These are phyloP conservation scores for Flaveria bidentis DNA, from an alignment of 129 eudicot species.

Conservation along the genomic window DNA sequence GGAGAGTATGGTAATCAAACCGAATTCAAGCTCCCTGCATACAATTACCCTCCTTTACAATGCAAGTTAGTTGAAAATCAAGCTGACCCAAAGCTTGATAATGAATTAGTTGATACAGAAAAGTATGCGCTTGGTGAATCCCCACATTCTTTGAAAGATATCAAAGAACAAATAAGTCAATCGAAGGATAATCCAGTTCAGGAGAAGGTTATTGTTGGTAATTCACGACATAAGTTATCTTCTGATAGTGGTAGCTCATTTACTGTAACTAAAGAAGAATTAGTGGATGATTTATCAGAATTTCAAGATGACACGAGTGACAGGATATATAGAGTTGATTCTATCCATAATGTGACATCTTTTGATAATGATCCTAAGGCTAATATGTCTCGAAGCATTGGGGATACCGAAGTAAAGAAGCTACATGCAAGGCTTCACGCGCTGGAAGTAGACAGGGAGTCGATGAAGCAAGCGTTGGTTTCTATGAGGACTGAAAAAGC, in stretches of 20 bases:
- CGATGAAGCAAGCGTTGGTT: slow-evolving; percentile 84
- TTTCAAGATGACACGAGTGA: slow-evolving; percentile 74
- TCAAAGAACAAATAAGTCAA: slow-evolving; percentile 73
- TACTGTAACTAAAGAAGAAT: slow-evolving; percentile 38
- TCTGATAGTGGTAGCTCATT: slow-evolving; percentile 50
- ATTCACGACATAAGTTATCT: slow-evolving; percentile 57
- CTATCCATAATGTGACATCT: slow-evolving; percentile 52
- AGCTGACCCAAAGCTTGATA: slow-evolving; percentile 41
- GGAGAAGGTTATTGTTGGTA: slow-evolving; percentile 58
- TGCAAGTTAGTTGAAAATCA: slow-evolving; percentile 65
- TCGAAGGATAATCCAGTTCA: slow-evolving; percentile 58
- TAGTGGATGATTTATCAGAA: slow-evolving; percentile 59
- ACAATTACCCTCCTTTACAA: slow-evolving; percentile 67
- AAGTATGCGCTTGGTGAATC: slow-evolving; percentile 73
- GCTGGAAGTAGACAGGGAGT: slow-evolving; percentile 93
- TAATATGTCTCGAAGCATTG: slow-evolving; percentile 50
- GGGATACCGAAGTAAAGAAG: slow-evolving; percentile 69
- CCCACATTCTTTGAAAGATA: slow-evolving; percentile 57
- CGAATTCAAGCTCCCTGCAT: slow-evolving; percentile 48
- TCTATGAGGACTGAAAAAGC: slow-evolving; percentile 96
- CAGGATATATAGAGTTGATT: slow-evolving; percentile 78
- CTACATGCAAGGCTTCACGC: slow-evolving; percentile 86
- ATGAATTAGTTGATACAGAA: slow-evolving; percentile 60
- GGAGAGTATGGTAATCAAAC: slow-evolving; percentile 46
- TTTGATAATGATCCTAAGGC: slow-evolving; percentile 52